Base-by-base conservation (phyloP, 176 grass and related monocot genomes). In the Areca catechu region DNA sequence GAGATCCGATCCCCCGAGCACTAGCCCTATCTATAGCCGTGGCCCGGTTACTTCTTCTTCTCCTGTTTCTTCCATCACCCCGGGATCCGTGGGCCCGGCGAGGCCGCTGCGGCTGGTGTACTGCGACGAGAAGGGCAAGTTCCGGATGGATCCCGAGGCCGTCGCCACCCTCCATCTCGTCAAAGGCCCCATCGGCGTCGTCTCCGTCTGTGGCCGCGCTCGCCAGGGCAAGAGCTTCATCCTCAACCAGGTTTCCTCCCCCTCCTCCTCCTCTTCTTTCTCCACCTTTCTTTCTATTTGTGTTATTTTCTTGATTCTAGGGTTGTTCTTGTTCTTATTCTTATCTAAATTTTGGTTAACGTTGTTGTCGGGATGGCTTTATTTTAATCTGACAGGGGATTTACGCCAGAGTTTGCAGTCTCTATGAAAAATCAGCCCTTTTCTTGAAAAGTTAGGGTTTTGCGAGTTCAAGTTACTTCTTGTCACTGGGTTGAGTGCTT, bases 201-300 rank as follows among this genome's bases (percentile, higher is more conserved):
- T 89, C 60, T 80, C 86, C 22, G 79, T 91, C 25, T 91, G 87
- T 50, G 87, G 82, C 27, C 82, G 87, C 9, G 87, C 87, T 15
- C 72, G 87, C 19, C 87, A 90, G 70, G 87, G 87, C 52, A 91
- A 91, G 87, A 91, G 87, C 72, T 91, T 82, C 70, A 74, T 91
- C 50, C 82, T 91, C 50, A 85, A 91, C 59, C 75, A 85, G 79
- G 82, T 91, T 59, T 28, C 12, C 24, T 28, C 16, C 24, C 22
- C 16, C 48, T 29, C 16, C 48, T 27, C 30, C 7, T 55, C 20
- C 24, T 23, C 56, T 14, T 12, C 19, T 16, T 53, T 5, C 20
- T 37, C 19, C 7, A 22, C 18, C 21, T 55, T 19, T 19, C 21
- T 55, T 55, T 22, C 10, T 20, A 22, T 21, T 18, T 10, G 9